These are phyloP conservation scores for Coemansia sp. DNA, from an alignment of 192 early-diverging fungal genomes.

Conservation along the genomic window DNA sequence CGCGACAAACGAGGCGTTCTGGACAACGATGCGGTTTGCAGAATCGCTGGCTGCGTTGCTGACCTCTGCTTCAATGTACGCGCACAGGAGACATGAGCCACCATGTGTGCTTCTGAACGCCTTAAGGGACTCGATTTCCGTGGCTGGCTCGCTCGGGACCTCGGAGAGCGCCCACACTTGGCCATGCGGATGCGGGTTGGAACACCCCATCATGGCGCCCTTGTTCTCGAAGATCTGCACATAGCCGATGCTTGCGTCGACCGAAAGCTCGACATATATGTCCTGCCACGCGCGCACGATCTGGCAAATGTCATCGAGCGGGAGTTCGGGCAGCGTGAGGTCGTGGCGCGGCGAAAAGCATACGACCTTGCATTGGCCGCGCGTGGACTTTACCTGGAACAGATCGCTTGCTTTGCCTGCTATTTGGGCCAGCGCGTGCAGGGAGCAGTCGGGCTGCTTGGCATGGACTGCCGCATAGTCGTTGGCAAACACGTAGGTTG, in stretches of 20 bases:
- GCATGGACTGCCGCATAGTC: constrained; percentile 88
- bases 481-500: constrained; percentile 89
- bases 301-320: constrained; percentile 59
- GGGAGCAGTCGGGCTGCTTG: constrained; percentile 53
- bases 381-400: constrained; percentile 62
- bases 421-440: constrained; percentile 15
- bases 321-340: constrained; percentile 88
- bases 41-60: constrained; percentile 36
- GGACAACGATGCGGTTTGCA: constrained; percentile 68
- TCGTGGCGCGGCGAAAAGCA: constrained; percentile 92
- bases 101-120: constrained; percentile 61
- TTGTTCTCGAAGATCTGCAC: constrained; percentile 99
- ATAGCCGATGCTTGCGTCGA: constrained; percentile 65
- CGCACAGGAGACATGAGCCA: constrained; percentile 76
- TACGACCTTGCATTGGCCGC: constrained; percentile 86
- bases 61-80: constrained; percentile 63
- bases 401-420: constrained; percentile 34
- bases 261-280: constrained; percentile 61
- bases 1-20: constrained; percentile 80
- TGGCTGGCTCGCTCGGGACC: constrained; percentile 78
- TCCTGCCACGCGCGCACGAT: constrained; percentile 78
- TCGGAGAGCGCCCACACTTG: constrained; percentile 90
- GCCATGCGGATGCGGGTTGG: constrained; percentile 95
- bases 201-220: constrained; percentile 95
- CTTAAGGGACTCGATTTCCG: constrained; percentile 69